These are phyloP conservation scores for Teratosphaeria gauchensis DNA, from an alignment of 2,329 filamentous ascomycete genomes.

Conservation along the genomic window DNA sequence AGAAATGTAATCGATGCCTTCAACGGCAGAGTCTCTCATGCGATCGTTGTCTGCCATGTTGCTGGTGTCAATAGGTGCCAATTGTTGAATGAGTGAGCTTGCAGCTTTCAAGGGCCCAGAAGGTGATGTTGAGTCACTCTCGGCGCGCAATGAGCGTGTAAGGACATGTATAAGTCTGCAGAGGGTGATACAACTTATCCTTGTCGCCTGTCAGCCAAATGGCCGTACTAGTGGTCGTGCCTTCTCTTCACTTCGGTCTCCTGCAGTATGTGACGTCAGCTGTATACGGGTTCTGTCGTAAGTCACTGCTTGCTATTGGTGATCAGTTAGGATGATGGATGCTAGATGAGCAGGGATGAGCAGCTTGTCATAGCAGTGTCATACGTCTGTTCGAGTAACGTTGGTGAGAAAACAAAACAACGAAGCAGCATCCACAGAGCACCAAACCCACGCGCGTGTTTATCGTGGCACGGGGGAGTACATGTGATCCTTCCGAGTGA, in stretches of 20 bases:
- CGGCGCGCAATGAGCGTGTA: background rate
- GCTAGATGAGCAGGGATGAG: background rate
- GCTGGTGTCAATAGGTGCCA: background rate
- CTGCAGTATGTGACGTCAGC: background rate
- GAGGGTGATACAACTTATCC: background rate
- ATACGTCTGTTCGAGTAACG: background rate
- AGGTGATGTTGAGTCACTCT: background rate
- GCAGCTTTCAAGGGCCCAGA: background rate
- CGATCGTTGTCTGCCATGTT: background rate
- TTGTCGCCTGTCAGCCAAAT: background rate
- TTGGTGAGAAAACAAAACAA: background rate
- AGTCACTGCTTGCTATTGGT: background rate
- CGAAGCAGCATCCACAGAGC: background rate
- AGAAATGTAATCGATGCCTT: conserved; percentile 3
- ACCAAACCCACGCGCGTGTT: background rate
- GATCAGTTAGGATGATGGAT: background rate
- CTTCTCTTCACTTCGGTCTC: background rate
- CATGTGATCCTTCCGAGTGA: background rate
- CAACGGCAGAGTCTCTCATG: background rate
- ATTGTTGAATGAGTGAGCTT: background rate
- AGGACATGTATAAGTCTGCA: background rate
- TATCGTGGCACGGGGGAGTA: background rate
- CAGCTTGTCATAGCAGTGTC: background rate
- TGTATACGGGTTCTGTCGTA: background rate
- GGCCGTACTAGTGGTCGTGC: background rate